Percentiles rank a stretch among this genome's conserved stretches.
These are phyloP conservation scores for Beauveria scarabaeidicola DNA, from an alignment of 2,329 filamentous ascomycete species.

Conservation along the genomic window DNA sequence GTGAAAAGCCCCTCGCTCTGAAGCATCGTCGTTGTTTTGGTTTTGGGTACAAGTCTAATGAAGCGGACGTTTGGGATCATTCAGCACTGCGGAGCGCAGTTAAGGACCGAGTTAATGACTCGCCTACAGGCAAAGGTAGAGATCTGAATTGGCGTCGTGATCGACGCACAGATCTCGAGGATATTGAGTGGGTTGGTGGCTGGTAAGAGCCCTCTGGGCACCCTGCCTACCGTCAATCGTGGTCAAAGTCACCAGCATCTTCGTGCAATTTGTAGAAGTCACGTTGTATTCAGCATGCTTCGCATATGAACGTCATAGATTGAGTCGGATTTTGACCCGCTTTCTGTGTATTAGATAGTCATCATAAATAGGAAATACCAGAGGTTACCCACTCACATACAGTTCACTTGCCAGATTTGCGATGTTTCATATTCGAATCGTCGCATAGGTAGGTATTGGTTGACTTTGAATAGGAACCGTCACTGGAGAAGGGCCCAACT, in stretches of 20 bases:
- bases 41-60: slow-evolving; percentile 40
- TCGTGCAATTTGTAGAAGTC: slow-evolving; percentile 10
- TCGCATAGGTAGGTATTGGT: background rate
- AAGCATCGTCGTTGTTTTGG: slow-evolving; percentile 41
- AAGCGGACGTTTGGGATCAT: slow-evolving; percentile 41
- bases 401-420: background rate
- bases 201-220: slow-evolving; percentile 51
- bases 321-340: slow-evolving; percentile 44
- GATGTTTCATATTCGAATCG: background rate
- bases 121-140: slow-evolving; percentile 49
- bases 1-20: slow-evolving; percentile 40
- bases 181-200: slow-evolving; percentile 92
- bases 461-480: background rate
- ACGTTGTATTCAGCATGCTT: slow-evolving; percentile 8
- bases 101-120: slow-evolving; percentile 43
- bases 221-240: slow-evolving; percentile 46
- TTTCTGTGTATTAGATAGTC: slow-evolving; percentile 48
- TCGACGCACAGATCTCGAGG: slow-evolving; percentile 58
- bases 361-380: slow-evolving; percentile 44
- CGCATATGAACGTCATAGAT: background rate
- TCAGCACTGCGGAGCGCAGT: slow-evolving; percentile 26
- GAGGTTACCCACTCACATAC: slow-evolving; percentile 56
- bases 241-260: slow-evolving; percentile 36
- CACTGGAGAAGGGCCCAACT: background rate
- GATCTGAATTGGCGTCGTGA: slow-evolving; percentile 57